These are phyloP conservation scores for Pistacia vera DNA, from an alignment of 345 rosid species.

Conservation along the genomic window DNA sequence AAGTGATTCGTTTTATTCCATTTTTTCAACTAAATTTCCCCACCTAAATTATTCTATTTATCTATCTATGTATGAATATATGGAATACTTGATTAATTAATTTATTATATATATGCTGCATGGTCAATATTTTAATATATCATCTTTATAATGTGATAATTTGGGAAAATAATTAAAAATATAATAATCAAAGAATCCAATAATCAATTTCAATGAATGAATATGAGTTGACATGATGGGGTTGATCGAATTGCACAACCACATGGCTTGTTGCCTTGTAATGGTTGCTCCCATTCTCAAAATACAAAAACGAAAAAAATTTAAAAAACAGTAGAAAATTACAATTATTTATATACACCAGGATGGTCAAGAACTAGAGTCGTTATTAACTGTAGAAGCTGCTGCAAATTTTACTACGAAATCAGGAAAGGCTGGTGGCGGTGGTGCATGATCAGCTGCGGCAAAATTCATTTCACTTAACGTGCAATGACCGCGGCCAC, in stretches of 20 bases:
- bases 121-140: background rate
- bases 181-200: background rate
- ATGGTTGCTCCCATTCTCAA: background rate
- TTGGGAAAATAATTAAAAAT: background rate
- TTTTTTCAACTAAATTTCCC: too few relatives aligned
- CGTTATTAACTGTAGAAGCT: background rate
- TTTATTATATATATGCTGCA: background rate
- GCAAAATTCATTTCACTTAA: slow-evolving; percentile 30
- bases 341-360: background rate
- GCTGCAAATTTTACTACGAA: slow-evolving; percentile 4
- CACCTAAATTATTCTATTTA: too few relatives aligned
- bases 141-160: too few relatives aligned
- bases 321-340: background rate
- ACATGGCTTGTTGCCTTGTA: background rate
- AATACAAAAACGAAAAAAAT: background rate
- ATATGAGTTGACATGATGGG: background rate
- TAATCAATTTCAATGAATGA: background rate
- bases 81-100: too few relatives aligned
- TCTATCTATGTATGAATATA: too few relatives aligned
- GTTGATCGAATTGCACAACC: background rate
- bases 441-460: slow-evolving; percentile 5
- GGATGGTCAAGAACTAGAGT: slow-evolving; percentile 5
- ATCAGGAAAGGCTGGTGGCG: slow-evolving; percentile 21
- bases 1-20: too few relatives aligned
- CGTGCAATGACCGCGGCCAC: slow-evolving; percentile 31